Conservation (phyloP, 306 rosid species). For the Castanea mollissima region DNA sequence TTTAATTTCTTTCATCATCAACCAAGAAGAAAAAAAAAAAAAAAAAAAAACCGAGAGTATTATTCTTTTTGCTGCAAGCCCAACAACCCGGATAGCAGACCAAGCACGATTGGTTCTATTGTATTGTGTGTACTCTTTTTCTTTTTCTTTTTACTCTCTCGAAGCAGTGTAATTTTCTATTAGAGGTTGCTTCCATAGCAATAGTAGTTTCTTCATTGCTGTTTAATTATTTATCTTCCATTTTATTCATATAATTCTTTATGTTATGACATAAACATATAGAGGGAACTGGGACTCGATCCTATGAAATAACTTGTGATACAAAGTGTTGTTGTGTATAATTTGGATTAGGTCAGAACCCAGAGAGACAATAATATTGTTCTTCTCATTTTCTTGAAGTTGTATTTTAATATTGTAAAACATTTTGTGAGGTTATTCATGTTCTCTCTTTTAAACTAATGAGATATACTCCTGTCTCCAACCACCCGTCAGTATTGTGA, state of each 20-base stretch:
- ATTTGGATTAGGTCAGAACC: neutral
- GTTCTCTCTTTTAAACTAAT: too few relatives aligned
- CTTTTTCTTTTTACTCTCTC: neutral
- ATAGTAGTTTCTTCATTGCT: neutral
- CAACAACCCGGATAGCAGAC: neutral
- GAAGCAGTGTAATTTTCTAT: neutral
- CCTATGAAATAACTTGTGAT: neutral
- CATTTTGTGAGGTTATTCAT: neutral
- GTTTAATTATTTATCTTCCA: neutral
- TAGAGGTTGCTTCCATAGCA: slow-evolving; percentile 1
- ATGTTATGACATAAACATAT: neutral
- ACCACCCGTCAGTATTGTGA: too few relatives aligned
- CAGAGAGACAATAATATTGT: neutral
- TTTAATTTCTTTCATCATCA: neutral
- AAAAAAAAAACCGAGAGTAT: too few relatives aligned
- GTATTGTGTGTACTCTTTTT: neutral
- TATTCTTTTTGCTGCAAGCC: neutral
- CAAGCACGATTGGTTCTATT: neutral
- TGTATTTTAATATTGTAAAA: neutral
- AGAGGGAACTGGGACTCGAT: neutral
- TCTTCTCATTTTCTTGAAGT: neutral
- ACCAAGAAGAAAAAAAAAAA: neutral
- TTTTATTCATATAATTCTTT: neutral
- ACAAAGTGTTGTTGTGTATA: neutral
- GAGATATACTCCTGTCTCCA: too few relatives aligned